phyloP scores from a whole-genome alignment of 805 yeast genomes.

The Yarrowia deformans region DNA sequence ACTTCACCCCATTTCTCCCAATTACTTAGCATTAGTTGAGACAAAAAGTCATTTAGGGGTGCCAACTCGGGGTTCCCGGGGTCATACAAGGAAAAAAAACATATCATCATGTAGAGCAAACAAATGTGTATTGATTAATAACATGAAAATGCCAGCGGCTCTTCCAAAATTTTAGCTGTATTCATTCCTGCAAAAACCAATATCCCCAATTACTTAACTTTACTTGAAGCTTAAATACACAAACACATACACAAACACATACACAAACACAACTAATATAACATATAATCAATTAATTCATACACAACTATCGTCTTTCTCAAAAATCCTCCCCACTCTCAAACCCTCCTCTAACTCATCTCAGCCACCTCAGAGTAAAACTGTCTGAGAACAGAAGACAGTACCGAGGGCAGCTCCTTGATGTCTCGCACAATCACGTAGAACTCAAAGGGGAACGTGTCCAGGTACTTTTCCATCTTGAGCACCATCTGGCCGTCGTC shows the following conservation, averaged over 20 bases:
- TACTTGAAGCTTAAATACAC: no score
- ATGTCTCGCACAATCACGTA: slow-evolving; percentile 93
- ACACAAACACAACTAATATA: not conserved
- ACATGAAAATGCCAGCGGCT: no score
- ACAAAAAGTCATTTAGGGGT: no score
- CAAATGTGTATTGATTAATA: no score
- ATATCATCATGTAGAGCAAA: no score
- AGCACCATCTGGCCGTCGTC: slow-evolving; percentile 75
- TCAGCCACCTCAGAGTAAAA: slow-evolving; percentile 78
- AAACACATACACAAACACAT: no score
- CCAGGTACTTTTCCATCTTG: slow-evolving; percentile 83
- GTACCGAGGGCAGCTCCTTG: slow-evolving; percentile 88
- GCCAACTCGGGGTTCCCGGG: no score
- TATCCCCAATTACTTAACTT: not conserved
- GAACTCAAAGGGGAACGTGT: slow-evolving; percentile 95
- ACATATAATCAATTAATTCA: slow-evolving; percentile 8
- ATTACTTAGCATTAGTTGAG: no score
- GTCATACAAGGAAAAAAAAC: no score
- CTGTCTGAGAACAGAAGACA: slow-evolving; percentile 87
- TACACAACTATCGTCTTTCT: slow-evolving; percentile 19
- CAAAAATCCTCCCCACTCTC: slow-evolving; percentile 11
- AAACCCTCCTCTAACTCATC: slow-evolving; percentile 1
- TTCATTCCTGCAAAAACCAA: no score
- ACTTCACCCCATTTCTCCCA: no score
- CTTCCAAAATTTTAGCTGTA: no score